Evolutionary conservation across 768 basidiomycete species (phyloP).

Genomic region (Panus rudis): DNA sequence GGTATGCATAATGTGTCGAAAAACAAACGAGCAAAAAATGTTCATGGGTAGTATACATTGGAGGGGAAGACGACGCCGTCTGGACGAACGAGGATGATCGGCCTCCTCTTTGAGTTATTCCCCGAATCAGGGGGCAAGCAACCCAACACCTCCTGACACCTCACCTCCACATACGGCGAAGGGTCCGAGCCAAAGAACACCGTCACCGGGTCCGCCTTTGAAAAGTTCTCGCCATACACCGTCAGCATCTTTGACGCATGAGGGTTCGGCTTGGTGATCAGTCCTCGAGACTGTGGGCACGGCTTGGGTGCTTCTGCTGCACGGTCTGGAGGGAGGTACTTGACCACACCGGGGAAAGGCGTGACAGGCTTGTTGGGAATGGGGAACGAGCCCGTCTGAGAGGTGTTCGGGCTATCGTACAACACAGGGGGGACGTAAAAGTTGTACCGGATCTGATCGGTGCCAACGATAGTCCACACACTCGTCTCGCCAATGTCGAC

Average conservation of each 20-base stretch:
- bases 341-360: constrained; percentile 80
- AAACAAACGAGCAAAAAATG: constrained; percentile 11
- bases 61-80: constrained; percentile 90
- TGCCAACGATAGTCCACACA: constrained; percentile 88
- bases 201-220: constrained; percentile 70
- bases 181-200: constrained; percentile 86
- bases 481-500: constrained; percentile 91
- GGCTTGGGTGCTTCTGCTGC: constrained; percentile 77
- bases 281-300: constrained; percentile 56
- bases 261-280: constrained; percentile 70
- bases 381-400: constrained; percentile 67
- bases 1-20: constrained; percentile 15
- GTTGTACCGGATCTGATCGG: constrained; percentile 89
- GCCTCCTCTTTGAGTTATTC: constrained; percentile 62
- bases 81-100: constrained; percentile 73
- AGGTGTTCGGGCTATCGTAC: constrained; percentile 73
- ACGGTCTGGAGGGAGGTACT: constrained; percentile 86
- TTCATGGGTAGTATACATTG: constrained; percentile 71
- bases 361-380: constrained; percentile 79
- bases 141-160: constrained; percentile 80
- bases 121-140: constrained; percentile 72
- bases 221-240: constrained; percentile 85
- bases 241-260: constrained; percentile 77
- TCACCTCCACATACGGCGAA: constrained; percentile 80
- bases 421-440: constrained; percentile 86